Evolutionary conservation across 768 basidiomycete genomes (phyloP).

Genomic region (Filobasidium floriforme): DNA sequence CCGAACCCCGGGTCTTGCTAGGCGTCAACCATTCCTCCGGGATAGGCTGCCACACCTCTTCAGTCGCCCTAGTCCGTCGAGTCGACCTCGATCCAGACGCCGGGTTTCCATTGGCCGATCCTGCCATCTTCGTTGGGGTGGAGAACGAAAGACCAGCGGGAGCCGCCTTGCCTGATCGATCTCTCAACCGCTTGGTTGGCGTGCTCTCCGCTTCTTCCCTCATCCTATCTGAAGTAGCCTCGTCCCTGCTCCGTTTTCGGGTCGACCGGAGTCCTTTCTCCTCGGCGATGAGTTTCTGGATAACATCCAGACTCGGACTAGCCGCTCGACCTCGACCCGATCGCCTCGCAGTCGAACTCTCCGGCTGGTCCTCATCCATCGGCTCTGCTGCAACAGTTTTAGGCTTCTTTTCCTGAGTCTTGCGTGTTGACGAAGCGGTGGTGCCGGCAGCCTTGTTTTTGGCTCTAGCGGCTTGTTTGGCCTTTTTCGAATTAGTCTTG

Average conservation of each 20-base stretch:
- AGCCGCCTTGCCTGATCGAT: neutral
- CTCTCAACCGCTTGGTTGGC: neutral
- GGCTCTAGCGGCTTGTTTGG: constrained; percentile 29
- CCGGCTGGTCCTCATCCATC: neutral
- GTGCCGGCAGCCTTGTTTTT: constrained; percentile 9
- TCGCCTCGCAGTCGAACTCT: neutral
- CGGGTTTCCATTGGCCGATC: neutral
- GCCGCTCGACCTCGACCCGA: constrained; percentile 7
- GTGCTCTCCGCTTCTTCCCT: neutral
- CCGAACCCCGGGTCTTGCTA: neutral
- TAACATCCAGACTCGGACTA: constrained; percentile 7
- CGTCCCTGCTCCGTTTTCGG: neutral
- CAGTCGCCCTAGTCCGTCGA: constrained; percentile 10
- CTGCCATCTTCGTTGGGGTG: neutral
- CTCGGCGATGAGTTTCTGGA: constrained; percentile 11
- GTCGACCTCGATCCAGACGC: constrained; percentile 1
- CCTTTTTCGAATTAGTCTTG: constrained; percentile 22
- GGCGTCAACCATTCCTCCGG: constrained; percentile 36
- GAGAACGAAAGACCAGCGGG: neutral
- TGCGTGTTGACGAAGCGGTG: neutral
- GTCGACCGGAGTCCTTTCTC: constrained; percentile 4
- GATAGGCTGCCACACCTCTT: constrained; percentile 39
- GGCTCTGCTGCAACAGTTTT: neutral
- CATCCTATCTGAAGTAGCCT: neutral
- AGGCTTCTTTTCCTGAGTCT: neutral